These are phyloP conservation scores for Anisogramma anomala DNA, from an alignment of 2,329 filamentous ascomycete genomes.

Conservation along the genomic window DNA sequence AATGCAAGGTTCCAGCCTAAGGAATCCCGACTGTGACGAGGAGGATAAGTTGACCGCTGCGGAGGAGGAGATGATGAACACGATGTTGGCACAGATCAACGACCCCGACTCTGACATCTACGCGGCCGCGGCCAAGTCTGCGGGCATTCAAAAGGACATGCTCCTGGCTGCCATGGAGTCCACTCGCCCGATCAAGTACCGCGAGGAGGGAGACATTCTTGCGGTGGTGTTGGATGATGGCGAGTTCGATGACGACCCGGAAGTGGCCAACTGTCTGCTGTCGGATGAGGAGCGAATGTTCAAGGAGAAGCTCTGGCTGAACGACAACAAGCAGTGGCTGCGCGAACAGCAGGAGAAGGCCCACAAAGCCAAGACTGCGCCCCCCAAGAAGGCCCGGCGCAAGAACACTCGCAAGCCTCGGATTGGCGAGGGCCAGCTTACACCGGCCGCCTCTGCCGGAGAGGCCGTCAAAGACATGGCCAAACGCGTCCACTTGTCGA, in stretches of 20 bases:
- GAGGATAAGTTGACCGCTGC: constrained; percentile 46
- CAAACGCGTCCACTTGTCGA: constrained; percentile 57
- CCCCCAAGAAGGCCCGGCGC: constrained; percentile 46
- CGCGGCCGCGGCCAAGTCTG: constrained; percentile 10
- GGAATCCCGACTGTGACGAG: constrained; percentile 19
- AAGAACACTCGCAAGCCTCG: constrained; percentile 37
- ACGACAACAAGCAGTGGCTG: constrained; percentile 88
- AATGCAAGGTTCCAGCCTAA: constrained; percentile 10
- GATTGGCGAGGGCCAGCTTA: constrained; percentile 54
- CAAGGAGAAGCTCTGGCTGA: constrained; percentile 90
- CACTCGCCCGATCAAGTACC: constrained; percentile 39
- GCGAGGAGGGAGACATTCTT: constrained; percentile 31
- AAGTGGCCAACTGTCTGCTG: constrained; percentile 72
- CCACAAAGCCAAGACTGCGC: constrained; percentile 58
- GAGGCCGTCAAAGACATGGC: constrained; percentile 59
- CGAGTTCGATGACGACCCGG: constrained; percentile 82
- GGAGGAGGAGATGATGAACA: constrained; percentile 53
- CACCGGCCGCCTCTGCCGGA: constrained; percentile 53
- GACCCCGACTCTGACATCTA: constrained; percentile 39
- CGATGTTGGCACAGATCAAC: constrained; percentile 60
- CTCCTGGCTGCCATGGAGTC: constrained; percentile 28
- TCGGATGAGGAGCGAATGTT: constrained; percentile 61
- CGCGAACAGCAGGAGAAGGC: constrained; percentile 76
- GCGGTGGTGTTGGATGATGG: constrained; percentile 59
- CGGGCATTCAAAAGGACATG: constrained; percentile 14